Base-by-base conservation (phyloP, 108 stramenopile genomes). In the Cyclostephanos invisitatus region DNA sequence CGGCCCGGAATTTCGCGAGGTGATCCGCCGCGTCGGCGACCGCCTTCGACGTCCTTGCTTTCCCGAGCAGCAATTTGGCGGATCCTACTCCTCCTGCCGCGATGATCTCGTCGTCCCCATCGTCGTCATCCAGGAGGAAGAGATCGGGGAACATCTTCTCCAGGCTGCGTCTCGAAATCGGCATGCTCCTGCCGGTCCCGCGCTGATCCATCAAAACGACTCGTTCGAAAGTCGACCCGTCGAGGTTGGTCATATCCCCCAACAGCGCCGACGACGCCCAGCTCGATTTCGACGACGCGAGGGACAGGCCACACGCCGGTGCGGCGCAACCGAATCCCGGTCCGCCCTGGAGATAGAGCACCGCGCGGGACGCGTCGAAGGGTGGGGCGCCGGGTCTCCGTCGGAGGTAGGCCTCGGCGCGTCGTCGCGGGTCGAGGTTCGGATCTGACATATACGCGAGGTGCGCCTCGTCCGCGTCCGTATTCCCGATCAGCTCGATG, bases 131-230 rank as follows among this genome's bases (percentile, higher is more conserved):
- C 63, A 90, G 59, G 24, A 81, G 42, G 62, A 95, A 95, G 51
- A 92, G 67, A 65, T 92, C 85, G 22, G 94, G 90, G 77, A 95
- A 92, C n/a, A 68, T 50, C 38, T 70, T 72, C 72, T 85, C 65
- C 62, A 96, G 73, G 11, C 70, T 77, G 44, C 92, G 95, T 49
- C 91, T 92, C 21, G 84, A 90, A 44, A 96, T 78, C 10, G 95
- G 86, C 36, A 88, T 74, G 25, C 93, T 94, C 48, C 70, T 57
- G 1, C 97, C 97, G 7, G 97, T 98, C 8, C 97, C 97, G 50
- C 97, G 86, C 75, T 98, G 97, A 86, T 97, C 97, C 92, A 97
- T 89, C 44, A 97, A 53, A 3, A 97, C 82, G 12, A 96, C 70
- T 8, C 88, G 87, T 51, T 81, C 64, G 51, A 82, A 89, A 7